Conservation (phyloP, 176 grass and related monocot genomes). For the Musa troglodytarum region DNA sequence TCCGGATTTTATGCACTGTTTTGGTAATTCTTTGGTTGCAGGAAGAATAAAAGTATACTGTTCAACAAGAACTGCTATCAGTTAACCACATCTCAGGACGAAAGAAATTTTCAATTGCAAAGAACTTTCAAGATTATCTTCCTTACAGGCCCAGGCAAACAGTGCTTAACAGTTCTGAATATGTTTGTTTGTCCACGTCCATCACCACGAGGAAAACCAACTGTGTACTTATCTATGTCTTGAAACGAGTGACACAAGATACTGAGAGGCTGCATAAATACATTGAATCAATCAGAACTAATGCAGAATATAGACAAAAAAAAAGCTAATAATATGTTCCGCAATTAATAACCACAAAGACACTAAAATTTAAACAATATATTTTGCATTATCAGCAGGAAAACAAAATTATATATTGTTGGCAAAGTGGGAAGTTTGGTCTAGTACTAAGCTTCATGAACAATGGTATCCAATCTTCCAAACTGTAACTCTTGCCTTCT, state of each 20-base stretch:
- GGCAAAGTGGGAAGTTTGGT: neutral
- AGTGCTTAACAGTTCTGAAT: slow-evolving; percentile 68
- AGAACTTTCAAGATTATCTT: slow-evolving; percentile 22
- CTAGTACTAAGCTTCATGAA: slow-evolving; percentile 17
- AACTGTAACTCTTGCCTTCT: slow-evolving; percentile 49
- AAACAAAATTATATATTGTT: neutral
- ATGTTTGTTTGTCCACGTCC: slow-evolving; percentile 68
- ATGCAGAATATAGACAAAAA: neutral
- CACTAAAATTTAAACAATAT: neutral
- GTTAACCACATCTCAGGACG: neutral
- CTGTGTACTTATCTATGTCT: slow-evolving; percentile 87
- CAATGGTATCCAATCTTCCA: slow-evolving; percentile 1
- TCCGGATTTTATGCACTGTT: slow-evolving; percentile 71
- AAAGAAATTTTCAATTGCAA: neutral
- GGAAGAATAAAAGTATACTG: slow-evolving; percentile 98
- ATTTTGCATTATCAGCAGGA: neutral
- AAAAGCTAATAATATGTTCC: neutral
- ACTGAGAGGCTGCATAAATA: slow-evolving; percentile 61
- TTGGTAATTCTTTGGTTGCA: slow-evolving; percentile 74
- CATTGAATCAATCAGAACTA: slow-evolving; percentile 15
- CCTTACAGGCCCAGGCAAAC: slow-evolving; percentile 88
- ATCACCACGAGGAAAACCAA: slow-evolving; percentile 75
- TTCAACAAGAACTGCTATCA: slow-evolving; percentile 12
- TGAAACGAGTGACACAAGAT: slow-evolving; percentile 59
- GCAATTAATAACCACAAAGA: neutral